Conservation (phyloP, 1,139 yeast species). For the Blastobotrys indianensis region DNA sequence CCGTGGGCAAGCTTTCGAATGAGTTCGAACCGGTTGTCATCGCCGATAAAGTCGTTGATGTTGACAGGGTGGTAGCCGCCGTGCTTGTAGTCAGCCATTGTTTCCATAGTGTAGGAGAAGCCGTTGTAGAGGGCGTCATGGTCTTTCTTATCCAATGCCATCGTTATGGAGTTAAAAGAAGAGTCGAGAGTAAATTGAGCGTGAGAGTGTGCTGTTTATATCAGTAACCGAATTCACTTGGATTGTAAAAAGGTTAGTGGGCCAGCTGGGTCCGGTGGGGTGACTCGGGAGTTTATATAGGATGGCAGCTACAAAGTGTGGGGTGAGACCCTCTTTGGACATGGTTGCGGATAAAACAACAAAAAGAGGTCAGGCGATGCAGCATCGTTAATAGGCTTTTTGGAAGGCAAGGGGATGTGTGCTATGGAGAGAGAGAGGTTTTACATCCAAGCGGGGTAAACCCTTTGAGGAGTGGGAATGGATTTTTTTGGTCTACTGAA, state of each 20-base stretch:
- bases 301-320: too few relatives aligned
- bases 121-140: conserved; percentile 14
- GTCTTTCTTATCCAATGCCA: conserved; percentile 16
- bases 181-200: not conserved
- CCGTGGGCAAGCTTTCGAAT: conserved; percentile 16
- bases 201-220: too few relatives aligned
- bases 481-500: too few relatives aligned
- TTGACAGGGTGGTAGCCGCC: conserved; percentile 16
- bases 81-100: conserved; percentile 15
- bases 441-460: too few relatives aligned
- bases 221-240: conserved; percentile 2
- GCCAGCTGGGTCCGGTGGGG: not conserved
- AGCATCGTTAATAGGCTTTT: too few relatives aligned
- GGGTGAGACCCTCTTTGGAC: too few relatives aligned
- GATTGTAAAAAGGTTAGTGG: conserved; percentile 3
- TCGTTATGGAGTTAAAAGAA: conserved; percentile 9
- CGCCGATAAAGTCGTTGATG: conserved; percentile 12
- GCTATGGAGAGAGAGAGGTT: too few relatives aligned
- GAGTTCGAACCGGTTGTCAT: conserved; percentile 12
- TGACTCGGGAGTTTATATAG: too few relatives aligned
- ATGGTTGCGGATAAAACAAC: too few relatives aligned
- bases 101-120: conserved; percentile 12
- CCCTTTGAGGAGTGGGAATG: too few relatives aligned
- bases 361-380: too few relatives aligned
- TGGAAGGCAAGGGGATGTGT: too few relatives aligned